Evolutionary conservation across 2,329 filamentous ascomycete genomes (phyloP), one percentile per base, ranked within the genome.

Genomic region (Hymenoscyphus salicellus): DNA sequence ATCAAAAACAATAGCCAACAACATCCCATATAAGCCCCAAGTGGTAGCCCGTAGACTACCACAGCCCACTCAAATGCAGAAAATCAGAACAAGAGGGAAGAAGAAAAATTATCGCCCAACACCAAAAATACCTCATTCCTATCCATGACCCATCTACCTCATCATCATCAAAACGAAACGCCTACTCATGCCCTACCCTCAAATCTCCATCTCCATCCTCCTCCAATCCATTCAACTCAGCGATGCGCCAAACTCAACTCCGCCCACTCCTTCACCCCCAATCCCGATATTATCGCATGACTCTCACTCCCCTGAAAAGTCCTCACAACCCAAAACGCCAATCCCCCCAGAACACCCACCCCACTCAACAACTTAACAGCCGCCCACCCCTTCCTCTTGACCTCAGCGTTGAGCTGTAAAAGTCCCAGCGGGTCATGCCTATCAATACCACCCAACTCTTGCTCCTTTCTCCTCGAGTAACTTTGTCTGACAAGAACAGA

Each of bases 391-490:
- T 83, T 84, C 55, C 83, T 82, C 70, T 84, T 87, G 46, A 96
- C 73, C 41, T 86, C 84, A 23, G 89, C 86, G 2, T 86, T 85
- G 68, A 93, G 83, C 66, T 88, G 83, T 60, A 96, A 81, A 41
- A 97, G 76, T 0, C 93, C 93, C 0, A 97, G 81, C 0, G 93
- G 93, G 75, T 97, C 93, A 65, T 90, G 84, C 30, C 60, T 63
- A 65, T 75, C 71, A 8, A 74, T 41, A 8, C 59, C 63, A n/a
- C 63, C 64, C 28, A 57, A 56, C 14, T 36, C 46, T 6, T 43
- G 57, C 58, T 67, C 58, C 43, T 60, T 52, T 58, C 66, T 62
- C 6, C 60, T 65, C 58, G 70, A 72, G 1, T 64, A 66, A 20
- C 63, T 66, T 33, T 67, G 58, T 58, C 73, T 73, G 5, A 72